Conservation (phyloP, 805 yeast genomes). For the Candida yuanshanica region DNA sequence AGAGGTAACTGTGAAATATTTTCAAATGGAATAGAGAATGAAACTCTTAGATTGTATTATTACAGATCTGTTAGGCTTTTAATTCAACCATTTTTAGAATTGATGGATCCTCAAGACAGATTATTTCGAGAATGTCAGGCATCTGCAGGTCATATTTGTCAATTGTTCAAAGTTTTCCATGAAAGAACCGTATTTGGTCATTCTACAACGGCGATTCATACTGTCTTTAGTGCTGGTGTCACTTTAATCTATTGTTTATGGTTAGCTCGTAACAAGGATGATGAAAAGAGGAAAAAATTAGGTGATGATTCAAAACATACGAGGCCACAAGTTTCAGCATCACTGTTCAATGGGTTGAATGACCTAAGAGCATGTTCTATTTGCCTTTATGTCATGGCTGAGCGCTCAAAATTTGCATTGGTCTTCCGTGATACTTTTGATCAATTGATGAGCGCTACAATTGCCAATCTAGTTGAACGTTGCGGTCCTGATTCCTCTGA, state of each 20-base stretch:
- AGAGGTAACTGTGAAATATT: slow-evolving; percentile 45
- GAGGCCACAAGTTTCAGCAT: slow-evolving; percentile 50
- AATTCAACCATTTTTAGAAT: slow-evolving; percentile 59
- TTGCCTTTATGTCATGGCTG: slow-evolving; percentile 60
- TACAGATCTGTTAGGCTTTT: slow-evolving; percentile 54
- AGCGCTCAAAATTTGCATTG: slow-evolving; percentile 55
- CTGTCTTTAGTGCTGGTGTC: slow-evolving; percentile 64
- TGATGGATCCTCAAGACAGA: slow-evolving; percentile 54
- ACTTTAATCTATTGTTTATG: slow-evolving; percentile 62
- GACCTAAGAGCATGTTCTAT: slow-evolving; percentile 62
- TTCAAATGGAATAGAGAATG: slow-evolving; percentile 47
- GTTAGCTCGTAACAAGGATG: slow-evolving; percentile 59
- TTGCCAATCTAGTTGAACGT: slow-evolving; percentile 54
- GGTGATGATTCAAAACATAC: slow-evolving; percentile 59
- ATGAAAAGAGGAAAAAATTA: slow-evolving; percentile 44
- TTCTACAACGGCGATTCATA: slow-evolving; percentile 61
- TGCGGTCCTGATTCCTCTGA: slow-evolving; percentile 62
- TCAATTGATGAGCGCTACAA: slow-evolving; percentile 58
- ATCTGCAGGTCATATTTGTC: slow-evolving; percentile 67
- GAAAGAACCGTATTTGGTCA: slow-evolving; percentile 58
- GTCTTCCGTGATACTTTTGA: slow-evolving; percentile 64
- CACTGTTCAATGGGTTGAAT: slow-evolving; percentile 50
- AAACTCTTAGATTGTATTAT: slow-evolving; percentile 53
- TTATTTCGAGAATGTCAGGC: slow-evolving; percentile 63
- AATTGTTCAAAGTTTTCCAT: slow-evolving; percentile 55